Conservation (phyloP, 2,329 filamentous ascomycete genomes). For the Fusarium hostae region DNA sequence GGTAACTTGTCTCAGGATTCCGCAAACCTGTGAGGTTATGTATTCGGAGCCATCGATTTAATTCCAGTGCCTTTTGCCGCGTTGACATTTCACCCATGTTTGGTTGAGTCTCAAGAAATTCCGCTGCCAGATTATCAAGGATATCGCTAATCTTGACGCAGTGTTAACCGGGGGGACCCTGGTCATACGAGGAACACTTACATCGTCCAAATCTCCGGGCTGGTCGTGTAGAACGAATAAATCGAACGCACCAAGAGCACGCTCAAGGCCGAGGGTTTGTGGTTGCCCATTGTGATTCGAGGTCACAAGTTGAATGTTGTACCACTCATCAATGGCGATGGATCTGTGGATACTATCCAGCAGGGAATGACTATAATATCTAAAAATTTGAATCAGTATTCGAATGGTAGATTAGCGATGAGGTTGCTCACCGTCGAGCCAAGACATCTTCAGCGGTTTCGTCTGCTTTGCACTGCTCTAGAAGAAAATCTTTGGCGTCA, state of each 20-base stretch:
- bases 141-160: constrained; percentile 65
- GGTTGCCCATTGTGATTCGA: constrained; percentile 25
- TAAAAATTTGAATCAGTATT: constrained; percentile 46
- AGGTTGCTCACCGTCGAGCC: constrained; percentile 69
- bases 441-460: constrained; percentile 77
- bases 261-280: constrained; percentile 69
- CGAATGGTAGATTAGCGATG: constrained; percentile 44
- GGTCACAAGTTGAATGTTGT: constrained; percentile 48
- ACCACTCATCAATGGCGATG: constrained; percentile 83
- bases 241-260: constrained; percentile 84
- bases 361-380: constrained; percentile 79
- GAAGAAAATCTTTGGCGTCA: constrained; percentile 87
- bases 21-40: constrained; percentile 77
- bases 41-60: constrained; percentile 76
- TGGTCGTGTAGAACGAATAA: constrained; percentile 84
- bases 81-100: constrained; percentile 67
- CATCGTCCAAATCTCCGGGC: constrained; percentile 78
- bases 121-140: constrained; percentile 71
- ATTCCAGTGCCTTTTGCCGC: constrained; percentile 72
- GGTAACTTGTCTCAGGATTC: constrained; percentile 74
- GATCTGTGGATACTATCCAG: constrained; percentile 84
- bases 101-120: constrained; percentile 64
- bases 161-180: constrained; percentile 15
- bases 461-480: constrained; percentile 70
- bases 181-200: constrained; percentile 50